Conservation (phyloP, 176 grass and related monocot species). For the Triticum timopheevii region DNA sequence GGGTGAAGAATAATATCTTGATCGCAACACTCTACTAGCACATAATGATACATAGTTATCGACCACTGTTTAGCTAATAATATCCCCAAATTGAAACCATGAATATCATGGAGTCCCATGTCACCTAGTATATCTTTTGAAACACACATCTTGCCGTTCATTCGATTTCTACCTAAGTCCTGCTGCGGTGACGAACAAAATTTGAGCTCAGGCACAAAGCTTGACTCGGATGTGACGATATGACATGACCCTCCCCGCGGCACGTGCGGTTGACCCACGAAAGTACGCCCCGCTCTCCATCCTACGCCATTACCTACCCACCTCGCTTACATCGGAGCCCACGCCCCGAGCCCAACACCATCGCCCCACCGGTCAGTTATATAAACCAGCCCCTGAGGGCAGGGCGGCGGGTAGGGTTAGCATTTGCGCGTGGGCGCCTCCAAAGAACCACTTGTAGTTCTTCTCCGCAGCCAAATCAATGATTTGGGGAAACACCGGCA, state of each 20-base stretch:
- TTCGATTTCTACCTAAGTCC: too few species aligned
- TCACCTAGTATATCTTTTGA: too few species aligned
- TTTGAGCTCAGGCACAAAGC: background rate
- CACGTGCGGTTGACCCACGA: background rate
- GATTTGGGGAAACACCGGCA: background rate
- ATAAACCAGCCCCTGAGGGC: background rate
- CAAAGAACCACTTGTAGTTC: background rate
- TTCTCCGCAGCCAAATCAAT: slow-evolving; percentile 11
- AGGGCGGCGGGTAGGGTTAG: background rate
- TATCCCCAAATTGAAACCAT: too few species aligned
- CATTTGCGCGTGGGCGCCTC: background rate
- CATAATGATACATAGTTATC: too few species aligned
- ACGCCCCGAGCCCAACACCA: background rate
- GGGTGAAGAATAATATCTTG: too few species aligned
- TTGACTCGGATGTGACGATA: background rate
- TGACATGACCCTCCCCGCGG: background rate
- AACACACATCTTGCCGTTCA: too few species aligned
- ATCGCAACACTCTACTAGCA: too few species aligned
- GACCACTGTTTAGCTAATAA: too few species aligned
- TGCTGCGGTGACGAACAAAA: background rate
- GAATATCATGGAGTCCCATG: too few species aligned
- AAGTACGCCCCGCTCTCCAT: background rate
- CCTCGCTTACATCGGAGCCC: background rate
- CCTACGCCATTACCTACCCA: fast-evolving
- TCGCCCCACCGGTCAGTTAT: background rate